A percentile compares a stretch with the other conserved stretches of the same genome.
phyloP scores from a whole-genome alignment of 1,284 basidiomycete genomes.

The Kwoniella shivajii region DNA sequence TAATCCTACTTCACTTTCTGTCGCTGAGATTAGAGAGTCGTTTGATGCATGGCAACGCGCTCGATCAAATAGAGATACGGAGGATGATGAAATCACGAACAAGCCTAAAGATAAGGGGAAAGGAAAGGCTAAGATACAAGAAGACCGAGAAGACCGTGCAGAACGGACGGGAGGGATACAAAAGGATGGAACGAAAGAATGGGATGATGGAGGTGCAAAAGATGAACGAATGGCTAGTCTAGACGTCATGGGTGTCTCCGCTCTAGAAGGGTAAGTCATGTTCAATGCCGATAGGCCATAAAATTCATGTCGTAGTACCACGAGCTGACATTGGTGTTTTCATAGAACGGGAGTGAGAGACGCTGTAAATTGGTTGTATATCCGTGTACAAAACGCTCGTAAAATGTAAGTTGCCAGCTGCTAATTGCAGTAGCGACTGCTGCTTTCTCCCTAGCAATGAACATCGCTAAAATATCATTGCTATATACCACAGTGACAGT shows the following conservation, averaged over 20 bases:
- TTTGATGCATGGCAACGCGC: constrained; percentile 74
- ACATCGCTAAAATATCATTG: no score
- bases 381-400: constrained; percentile 84
- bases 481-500: neutral
- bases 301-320: no score
- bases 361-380: constrained; percentile 90
- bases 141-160: neutral
- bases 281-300: no score
- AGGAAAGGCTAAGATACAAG: constrained; percentile 1
- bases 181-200: constrained; percentile 14
- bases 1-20: constrained; percentile 70
- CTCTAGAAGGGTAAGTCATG: constrained; percentile 75
- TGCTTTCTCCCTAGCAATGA: no score
- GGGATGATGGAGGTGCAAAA: constrained; percentile 61
- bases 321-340: no score
- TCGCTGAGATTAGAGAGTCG: constrained; percentile 83
- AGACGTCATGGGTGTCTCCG: constrained; percentile 87
- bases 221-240: constrained; percentile 67
- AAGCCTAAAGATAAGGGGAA: constrained; percentile 20
- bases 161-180: constrained; percentile 2
- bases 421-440: no score
- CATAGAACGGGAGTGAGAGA: constrained; percentile 81
- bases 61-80: constrained; percentile 17
- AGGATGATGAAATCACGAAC: constrained; percentile 5
- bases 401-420: constrained; percentile 58